phyloP scores from a whole-genome alignment of 164 flowering plant genomes.

The Annona squamosa region DNA sequence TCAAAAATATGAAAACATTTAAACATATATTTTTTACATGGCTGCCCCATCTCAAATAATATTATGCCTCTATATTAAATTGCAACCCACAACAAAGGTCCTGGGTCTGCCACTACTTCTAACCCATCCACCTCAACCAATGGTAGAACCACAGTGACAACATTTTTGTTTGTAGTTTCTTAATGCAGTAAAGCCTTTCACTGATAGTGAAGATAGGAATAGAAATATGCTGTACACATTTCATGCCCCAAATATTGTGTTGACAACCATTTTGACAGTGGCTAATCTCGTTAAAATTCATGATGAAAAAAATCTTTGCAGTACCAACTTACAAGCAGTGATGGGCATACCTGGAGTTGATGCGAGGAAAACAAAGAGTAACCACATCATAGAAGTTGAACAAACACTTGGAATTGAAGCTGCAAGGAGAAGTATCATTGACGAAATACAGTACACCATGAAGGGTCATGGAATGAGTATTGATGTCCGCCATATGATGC shows the following conservation, averaged over 20 bases:
- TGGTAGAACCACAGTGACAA: no score
- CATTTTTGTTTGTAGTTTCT: no score
- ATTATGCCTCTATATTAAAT: no score
- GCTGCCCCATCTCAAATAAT: no score
- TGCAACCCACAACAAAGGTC: no score
- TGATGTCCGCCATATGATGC: conserved; percentile 96
- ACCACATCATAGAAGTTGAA: conserved; percentile 64
- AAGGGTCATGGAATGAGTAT: conserved; percentile 76
- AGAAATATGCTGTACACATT: no score
- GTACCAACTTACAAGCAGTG: conserved; percentile 67
- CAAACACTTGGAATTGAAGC: conserved; percentile 89
- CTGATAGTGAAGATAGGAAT: no score
- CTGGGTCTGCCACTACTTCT: no score
- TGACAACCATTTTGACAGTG: not conserved
- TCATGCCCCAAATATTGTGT: not conserved
- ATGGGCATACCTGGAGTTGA: conserved; percentile 80
- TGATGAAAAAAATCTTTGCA: conserved; percentile 15
- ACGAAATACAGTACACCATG: conserved; percentile 76
- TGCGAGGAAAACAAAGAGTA: conserved; percentile 65
- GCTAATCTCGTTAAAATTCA: not conserved
- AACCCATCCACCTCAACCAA: no score
- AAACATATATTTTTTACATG: no score
- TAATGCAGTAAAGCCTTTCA: no score
- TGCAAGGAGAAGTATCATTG: conserved; percentile 68
- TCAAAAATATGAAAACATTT: no score